These are phyloP conservation scores for Nannochloropsis gaditana DNA, from an alignment of 108 stramenopile genomes.

Conservation along the genomic window DNA sequence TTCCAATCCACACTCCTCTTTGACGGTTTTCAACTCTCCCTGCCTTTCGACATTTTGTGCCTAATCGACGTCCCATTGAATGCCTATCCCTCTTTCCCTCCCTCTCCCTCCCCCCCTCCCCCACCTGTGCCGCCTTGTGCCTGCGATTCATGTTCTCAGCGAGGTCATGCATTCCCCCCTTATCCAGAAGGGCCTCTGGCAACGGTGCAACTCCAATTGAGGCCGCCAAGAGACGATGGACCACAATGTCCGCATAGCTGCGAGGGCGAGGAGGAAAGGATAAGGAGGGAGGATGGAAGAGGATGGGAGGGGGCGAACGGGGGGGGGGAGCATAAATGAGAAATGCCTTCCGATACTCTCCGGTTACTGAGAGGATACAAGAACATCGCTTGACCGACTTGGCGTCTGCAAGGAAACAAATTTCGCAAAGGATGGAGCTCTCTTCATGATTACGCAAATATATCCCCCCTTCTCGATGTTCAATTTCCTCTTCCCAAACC, in stretches of 20 bases:
- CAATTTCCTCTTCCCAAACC: neutral
- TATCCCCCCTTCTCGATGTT: neutral
- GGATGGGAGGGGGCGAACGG: neutral
- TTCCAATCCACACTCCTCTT: too few relatives aligned
- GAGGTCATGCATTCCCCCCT: slow-evolving; percentile 67
- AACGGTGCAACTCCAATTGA: slow-evolving; percentile 83
- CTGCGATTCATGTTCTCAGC: slow-evolving; percentile 92
- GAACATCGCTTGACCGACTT: too few relatives aligned
- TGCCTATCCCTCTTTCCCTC: neutral
- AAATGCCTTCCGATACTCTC: neutral
- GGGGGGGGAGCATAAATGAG: neutral
- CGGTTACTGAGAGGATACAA: too few relatives aligned
- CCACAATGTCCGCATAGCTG: slow-evolving; percentile 92
- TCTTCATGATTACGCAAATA: neutral
- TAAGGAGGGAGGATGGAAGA: neutral
- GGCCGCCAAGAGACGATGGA: slow-evolving; percentile 92
- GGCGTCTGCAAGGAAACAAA: too few relatives aligned
- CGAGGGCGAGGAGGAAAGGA: neutral
- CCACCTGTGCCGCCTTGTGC: slow-evolving; percentile 87
- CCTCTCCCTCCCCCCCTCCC: slow-evolving; percentile 49
- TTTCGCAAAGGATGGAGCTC: too few relatives aligned
- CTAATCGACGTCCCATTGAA: too few relatives aligned
- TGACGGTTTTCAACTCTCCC: too few relatives aligned
- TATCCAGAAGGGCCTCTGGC: slow-evolving; percentile 58
- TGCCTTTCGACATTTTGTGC: too few relatives aligned